Conservation (phyloP, 192 early-diverging fungal species). For the Haplosporangium gracile region DNA sequence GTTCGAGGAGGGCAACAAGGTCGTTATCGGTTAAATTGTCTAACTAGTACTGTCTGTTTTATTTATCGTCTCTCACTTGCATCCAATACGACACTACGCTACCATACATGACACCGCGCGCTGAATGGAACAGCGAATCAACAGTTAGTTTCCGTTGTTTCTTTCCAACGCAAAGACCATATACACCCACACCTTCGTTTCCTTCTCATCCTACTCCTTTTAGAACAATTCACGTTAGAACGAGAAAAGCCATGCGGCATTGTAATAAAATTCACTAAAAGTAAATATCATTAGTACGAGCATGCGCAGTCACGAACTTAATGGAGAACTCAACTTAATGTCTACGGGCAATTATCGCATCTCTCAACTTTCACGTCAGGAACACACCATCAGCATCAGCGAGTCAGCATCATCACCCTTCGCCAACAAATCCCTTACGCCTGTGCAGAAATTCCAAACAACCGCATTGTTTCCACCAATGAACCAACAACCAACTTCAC, state of each 20-base stretch:
- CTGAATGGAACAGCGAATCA: background rate
- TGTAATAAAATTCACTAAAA: background rate
- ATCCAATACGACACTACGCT: constrained; percentile 8
- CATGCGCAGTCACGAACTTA: no score
- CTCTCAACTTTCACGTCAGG: no score
- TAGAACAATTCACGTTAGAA: constrained; percentile 2
- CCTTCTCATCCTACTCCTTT: background rate
- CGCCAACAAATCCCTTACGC: no score
- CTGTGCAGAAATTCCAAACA: no score
- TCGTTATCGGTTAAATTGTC: constrained; percentile 86
- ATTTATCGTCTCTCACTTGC: background rate
- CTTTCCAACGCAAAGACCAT: background rate
- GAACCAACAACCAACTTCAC: background rate
- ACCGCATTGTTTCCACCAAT: no score
- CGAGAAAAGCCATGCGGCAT: constrained; percentile 1
- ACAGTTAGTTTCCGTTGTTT: background rate
- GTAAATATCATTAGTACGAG: background rate
- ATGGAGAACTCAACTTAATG: no score
- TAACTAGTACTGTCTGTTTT: no score
- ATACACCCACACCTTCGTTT: constrained; percentile 5
- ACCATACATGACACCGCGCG: constrained; percentile 1
- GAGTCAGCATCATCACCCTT: no score
- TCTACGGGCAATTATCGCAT: no score
- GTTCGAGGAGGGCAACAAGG: constrained; percentile 68
- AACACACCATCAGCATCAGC: no score